Evolutionary conservation across 2,329 filamentous ascomycete species (phyloP).

Genomic region (Delphinella strobiligena): DNA sequence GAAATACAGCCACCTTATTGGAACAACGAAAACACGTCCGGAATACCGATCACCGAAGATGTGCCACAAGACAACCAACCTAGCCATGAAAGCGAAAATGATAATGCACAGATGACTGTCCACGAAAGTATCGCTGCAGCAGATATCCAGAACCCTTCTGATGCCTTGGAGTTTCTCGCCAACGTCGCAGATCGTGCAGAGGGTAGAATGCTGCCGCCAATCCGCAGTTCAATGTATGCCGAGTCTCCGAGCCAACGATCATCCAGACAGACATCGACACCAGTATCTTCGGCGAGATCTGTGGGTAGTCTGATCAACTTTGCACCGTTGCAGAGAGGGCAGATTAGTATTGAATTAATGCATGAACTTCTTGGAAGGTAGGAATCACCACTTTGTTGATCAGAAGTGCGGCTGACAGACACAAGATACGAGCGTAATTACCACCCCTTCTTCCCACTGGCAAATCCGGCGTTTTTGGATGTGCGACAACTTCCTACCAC

Average conservation of each 20-base stretch:
- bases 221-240: conserved; percentile 16
- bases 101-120: conserved; percentile 11
- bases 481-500: conserved; percentile 15
- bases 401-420: neutral
- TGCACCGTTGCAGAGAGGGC: conserved; percentile 17
- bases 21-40: neutral
- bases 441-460: conserved; percentile 22
- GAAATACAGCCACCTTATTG: conserved; percentile 3
- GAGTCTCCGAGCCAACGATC: conserved; percentile 9
- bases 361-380: conserved; percentile 13
- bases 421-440: conserved; percentile 20
- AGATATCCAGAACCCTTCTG: conserved; percentile 22
- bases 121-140: conserved; percentile 20
- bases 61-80: conserved; percentile 3
- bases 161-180: conserved; percentile 22
- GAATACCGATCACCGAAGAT: neutral
- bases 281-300: conserved; percentile 1
- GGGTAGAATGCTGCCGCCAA: conserved; percentile 18
- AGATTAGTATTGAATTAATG: conserved; percentile 18
- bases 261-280: neutral
- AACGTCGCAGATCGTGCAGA: conserved; percentile 21
- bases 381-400: neutral
- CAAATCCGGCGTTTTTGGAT: conserved; percentile 19
- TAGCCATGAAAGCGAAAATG: neutral
- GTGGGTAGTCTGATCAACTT: conserved; percentile 9